Conservation (phyloP, 2,329 filamentous ascomycete species). For the Pseudovirgaria hyperparasitica region DNA sequence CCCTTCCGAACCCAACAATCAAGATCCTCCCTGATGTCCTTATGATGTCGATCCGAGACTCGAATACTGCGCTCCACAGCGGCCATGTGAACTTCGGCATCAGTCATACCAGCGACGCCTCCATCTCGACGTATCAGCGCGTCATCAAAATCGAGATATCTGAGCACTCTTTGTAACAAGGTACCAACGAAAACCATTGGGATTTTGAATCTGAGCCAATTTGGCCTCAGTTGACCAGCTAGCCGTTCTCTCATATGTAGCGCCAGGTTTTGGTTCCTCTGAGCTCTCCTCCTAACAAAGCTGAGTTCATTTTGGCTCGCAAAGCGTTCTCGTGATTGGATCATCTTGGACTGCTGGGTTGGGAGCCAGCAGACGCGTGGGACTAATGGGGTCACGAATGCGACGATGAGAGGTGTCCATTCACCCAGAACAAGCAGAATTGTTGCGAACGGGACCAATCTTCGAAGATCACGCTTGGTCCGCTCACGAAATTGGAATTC, state of each 20-base stretch:
- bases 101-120: conserved; percentile 44
- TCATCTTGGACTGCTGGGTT: conserved; percentile 51
- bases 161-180: conserved; percentile 32
- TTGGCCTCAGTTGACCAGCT: neutral
- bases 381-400: conserved; percentile 58
- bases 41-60: conserved; percentile 31
- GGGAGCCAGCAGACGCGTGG: conserved; percentile 78
- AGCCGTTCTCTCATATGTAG: neutral
- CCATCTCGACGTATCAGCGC: conserved; percentile 50
- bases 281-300: conserved; percentile 35
- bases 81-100: conserved; percentile 55
- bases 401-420: conserved; percentile 68
- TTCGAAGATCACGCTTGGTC: conserved; percentile 57
- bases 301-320: too few species aligned
- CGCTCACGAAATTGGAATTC: conserved; percentile 60
- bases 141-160: conserved; percentile 61
- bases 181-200: conserved; percentile 1
- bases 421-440: conserved; percentile 72
- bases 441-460: conserved; percentile 65
- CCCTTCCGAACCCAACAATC: too few species aligned
- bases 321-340: conserved; percentile 41
- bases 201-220: neutral
- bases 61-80: conserved; percentile 57
- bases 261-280: conserved; percentile 32
- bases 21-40: conserved; percentile 25